Evolutionary conservation across 352 stramenopile genomes (phyloP).

Genomic region (Pythium diclinum): DNA sequence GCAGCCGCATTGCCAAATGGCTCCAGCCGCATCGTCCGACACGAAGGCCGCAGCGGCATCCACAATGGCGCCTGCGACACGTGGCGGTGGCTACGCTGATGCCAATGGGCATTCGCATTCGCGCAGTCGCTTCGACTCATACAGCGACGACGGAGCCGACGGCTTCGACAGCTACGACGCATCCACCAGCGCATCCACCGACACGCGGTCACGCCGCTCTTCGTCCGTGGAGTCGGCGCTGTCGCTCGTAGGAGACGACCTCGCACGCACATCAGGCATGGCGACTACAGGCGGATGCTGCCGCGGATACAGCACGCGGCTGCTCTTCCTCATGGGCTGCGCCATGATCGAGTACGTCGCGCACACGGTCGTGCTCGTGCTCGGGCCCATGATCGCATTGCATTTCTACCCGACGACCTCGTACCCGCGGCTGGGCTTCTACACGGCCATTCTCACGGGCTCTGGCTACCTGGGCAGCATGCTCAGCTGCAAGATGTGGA

Average conservation of each 20-base stretch:
- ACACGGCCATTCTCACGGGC: constrained; percentile 67
- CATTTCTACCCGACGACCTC: constrained; percentile 77
- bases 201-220: constrained; percentile 20
- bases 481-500: constrained; percentile 75
- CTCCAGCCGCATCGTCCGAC: constrained; percentile 12
- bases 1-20: constrained; percentile 12
- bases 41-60: neutral
- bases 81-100: constrained; percentile 3
- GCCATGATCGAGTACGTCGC: constrained; percentile 77
- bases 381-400: constrained; percentile 69
- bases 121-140: neutral
- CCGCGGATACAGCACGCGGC: constrained; percentile 59
- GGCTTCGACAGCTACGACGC: constrained; percentile 1
- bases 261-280: constrained; percentile 21
- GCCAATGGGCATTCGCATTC: neutral
- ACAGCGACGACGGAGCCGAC: constrained; percentile 2
- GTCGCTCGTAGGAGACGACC: constrained; percentile 21
- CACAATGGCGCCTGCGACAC: constrained; percentile 7
- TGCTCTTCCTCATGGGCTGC: constrained; percentile 78
- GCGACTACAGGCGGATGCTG: constrained; percentile 40
- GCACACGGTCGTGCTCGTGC: constrained; percentile 64
- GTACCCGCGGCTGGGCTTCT: constrained; percentile 72
- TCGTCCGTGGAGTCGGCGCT: constrained; percentile 29
- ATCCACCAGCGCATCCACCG: neutral
- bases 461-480: constrained; percentile 65